Evolutionary conservation across 352 stramenopile species (phyloP).

Genomic region (Phytopythium delawarense): DNA sequence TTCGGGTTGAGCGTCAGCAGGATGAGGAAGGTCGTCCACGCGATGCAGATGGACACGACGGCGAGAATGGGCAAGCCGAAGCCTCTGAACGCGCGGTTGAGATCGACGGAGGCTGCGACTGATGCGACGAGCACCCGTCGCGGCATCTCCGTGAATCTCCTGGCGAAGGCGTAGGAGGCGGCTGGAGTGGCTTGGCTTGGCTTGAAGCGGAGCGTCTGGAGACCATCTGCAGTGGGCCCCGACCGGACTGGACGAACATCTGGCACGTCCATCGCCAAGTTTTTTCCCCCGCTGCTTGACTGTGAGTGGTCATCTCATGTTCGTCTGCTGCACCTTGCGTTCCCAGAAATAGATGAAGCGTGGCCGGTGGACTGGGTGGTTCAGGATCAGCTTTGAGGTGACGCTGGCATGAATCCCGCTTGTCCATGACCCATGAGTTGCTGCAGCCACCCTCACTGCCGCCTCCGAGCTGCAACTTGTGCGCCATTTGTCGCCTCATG

Average conservation of each 20-base stretch:
- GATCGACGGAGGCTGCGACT: neutral
- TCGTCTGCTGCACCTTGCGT: too few relatives aligned
- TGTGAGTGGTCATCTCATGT: too few relatives aligned
- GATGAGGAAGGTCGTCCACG: slow-evolving; percentile 20
- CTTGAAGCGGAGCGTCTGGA: neutral
- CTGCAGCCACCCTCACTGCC: too few relatives aligned
- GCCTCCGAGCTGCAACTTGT: too few relatives aligned
- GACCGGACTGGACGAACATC: neutral
- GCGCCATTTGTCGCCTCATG: neutral
- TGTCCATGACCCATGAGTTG: too few relatives aligned
- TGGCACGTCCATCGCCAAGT: neutral
- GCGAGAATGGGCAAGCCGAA: slow-evolving; percentile 20
- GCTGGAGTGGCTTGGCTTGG: neutral
- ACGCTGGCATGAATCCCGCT: too few relatives aligned
- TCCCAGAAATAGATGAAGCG: too few relatives aligned
- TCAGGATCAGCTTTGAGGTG: too few relatives aligned
- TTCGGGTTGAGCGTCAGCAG: slow-evolving; percentile 21
- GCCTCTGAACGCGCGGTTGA: slow-evolving; percentile 24
- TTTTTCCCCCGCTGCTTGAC: too few relatives aligned
- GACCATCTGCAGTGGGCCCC: neutral
- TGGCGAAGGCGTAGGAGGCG: neutral
- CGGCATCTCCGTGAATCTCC: neutral
- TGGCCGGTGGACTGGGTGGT: too few relatives aligned
- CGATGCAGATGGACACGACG: slow-evolving; percentile 7
- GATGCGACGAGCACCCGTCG: neutral